A percentile compares a stretch with the other conserved stretches of the same genome.
Conservation (phyloP, 129 eudicot species). For the Centrapalus pauciflorus region DNA sequence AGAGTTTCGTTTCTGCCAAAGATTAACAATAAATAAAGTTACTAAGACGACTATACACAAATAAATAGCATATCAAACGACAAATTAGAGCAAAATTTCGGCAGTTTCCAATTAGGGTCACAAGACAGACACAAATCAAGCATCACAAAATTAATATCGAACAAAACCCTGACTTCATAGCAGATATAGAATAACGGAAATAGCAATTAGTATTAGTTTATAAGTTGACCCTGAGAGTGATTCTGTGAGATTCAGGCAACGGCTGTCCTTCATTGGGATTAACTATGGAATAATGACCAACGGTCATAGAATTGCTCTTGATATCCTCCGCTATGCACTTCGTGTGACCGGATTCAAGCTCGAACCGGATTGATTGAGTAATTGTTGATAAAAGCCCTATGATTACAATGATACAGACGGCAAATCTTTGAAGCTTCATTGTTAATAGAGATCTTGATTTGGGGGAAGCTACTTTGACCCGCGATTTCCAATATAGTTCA, state of each 20-base stretch:
- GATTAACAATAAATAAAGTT: background rate
- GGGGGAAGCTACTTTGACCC: background rate
- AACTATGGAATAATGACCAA: constrained; percentile 69
- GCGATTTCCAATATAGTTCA: constrained; percentile 4
- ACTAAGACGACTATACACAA: constrained; percentile 1
- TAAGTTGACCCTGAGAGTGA: constrained; percentile 65
- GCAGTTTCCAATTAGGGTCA: background rate
- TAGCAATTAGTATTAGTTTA: background rate
- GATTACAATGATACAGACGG: constrained; percentile 21
- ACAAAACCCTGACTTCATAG: background rate
- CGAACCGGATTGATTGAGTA: constrained; percentile 66
- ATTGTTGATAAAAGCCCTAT: constrained; percentile 37
- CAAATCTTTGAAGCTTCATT: constrained; percentile 20
- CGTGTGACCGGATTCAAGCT: constrained; percentile 81
- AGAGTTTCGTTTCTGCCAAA: background rate
- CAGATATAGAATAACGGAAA: background rate
- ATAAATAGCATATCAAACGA: background rate
- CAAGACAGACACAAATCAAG: background rate
- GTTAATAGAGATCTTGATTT: constrained; percentile 8
- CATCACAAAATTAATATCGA: background rate
- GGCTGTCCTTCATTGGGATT: constrained; percentile 76
- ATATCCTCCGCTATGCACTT: constrained; percentile 94
- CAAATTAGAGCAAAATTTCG: background rate
- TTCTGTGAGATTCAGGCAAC: constrained; percentile 74
- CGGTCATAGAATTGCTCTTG: constrained; percentile 82